Percentiles rank a stretch among this genome's conserved stretches.
Conservation (phyloP, 306 rosid species). For the Cercis canadensis region DNA sequence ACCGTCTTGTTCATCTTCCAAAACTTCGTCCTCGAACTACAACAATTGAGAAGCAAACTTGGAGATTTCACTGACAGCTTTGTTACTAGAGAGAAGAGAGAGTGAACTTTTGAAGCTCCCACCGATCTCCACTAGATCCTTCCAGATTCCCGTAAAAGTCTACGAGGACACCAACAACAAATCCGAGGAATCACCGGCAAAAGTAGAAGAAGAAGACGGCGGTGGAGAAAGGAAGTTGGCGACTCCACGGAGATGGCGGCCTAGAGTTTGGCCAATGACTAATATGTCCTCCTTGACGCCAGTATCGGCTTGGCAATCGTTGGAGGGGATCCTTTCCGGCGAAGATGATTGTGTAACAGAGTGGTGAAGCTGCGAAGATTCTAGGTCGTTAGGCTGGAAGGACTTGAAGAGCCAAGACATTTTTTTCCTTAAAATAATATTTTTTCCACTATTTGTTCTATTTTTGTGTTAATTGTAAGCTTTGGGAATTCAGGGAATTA, state of each 20-base stretch:
- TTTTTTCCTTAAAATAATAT: too few relatives aligned
- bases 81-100: constrained; percentile 70
- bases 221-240: constrained; percentile 90
- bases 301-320: too few relatives aligned
- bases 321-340: too few relatives aligned
- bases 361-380: too few relatives aligned
- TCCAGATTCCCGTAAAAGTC: constrained; percentile 70
- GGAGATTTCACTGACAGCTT: constrained; percentile 78
- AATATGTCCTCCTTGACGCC: too few relatives aligned
- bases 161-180: constrained; percentile 42
- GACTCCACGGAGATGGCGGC: constrained; percentile 75
- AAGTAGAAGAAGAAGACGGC: constrained; percentile 43
- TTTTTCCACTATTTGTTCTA: too few relatives aligned
- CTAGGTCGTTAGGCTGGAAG: too few relatives aligned
- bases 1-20: constrained; percentile 35
- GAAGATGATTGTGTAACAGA: too few relatives aligned
- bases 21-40: constrained; percentile 41
- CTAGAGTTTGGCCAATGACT: constrained; percentile 50
- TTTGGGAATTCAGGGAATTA: too few relatives aligned
- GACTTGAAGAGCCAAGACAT: too few relatives aligned
- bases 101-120: constrained; percentile 76
- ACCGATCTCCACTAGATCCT: constrained; percentile 89
- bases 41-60: constrained; percentile 73
- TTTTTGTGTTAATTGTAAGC: too few relatives aligned
- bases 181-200: constrained; percentile 34